Evolutionary conservation across 805 yeast genomes (phyloP).

Genomic region (Lipomyces anomalus): DNA sequence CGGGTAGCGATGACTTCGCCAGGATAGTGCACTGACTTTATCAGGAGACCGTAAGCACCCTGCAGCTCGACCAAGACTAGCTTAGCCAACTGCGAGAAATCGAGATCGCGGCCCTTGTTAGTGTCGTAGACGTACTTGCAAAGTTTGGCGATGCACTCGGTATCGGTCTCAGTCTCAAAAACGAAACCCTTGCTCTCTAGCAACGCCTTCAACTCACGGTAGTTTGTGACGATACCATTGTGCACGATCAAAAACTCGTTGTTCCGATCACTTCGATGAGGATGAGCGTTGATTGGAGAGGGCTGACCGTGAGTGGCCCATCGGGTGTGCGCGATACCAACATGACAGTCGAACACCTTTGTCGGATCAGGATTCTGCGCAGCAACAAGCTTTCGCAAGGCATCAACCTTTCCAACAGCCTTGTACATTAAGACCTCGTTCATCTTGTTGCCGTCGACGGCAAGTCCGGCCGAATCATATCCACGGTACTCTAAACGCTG

Average conservation of each 20-base stretch:
- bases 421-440: slow-evolving; percentile 69
- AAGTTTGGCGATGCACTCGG: slow-evolving; percentile 95
- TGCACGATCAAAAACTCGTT: slow-evolving; percentile 91
- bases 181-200: slow-evolving; percentile 69
- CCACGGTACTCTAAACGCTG: slow-evolving; percentile 94
- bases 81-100: slow-evolving; percentile 87
- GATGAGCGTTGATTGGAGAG: slow-evolving; percentile 81
- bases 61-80: slow-evolving; percentile 88
- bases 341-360: slow-evolving; percentile 72
- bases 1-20: slow-evolving; percentile 95
- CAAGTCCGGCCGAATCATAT: slow-evolving; percentile 94
- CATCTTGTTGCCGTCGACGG: slow-evolving; percentile 81
- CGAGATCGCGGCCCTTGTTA: slow-evolving; percentile 65
- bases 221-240: slow-evolving; percentile 97
- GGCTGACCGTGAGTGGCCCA: slow-evolving; percentile 99
- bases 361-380: slow-evolving; percentile 48
- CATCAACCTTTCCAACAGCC: slow-evolving; percentile 87
- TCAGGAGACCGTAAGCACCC: slow-evolving; percentile 95
- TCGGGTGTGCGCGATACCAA: slow-evolving; percentile 97
- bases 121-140: slow-evolving; percentile 86
- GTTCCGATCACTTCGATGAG: slow-evolving; percentile 79
- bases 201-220: slow-evolving; percentile 81
- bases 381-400: slow-evolving; percentile 58
- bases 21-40: slow-evolving; percentile 87
- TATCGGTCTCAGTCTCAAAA: slow-evolving; percentile 92